phyloP scores from a whole-genome alignment of 2,329 filamentous ascomycete genomes.

The Penicillium capsulatum region DNA sequence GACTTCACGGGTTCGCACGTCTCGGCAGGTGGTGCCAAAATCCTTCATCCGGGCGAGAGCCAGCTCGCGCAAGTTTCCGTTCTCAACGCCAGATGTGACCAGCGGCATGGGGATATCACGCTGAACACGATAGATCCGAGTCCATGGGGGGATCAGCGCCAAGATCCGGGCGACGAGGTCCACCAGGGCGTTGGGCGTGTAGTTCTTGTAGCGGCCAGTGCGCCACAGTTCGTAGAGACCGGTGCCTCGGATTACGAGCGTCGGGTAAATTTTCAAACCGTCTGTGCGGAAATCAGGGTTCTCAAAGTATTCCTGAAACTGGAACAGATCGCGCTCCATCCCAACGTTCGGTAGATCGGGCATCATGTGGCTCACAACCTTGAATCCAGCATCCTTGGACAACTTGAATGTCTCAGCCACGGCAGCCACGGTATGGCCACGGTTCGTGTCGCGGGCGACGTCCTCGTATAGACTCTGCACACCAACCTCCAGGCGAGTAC shows the following conservation, averaged over 20 bases:
- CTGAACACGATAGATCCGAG: slow-evolving; percentile 95
- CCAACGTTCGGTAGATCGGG: slow-evolving; percentile 96
- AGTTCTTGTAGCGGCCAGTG: slow-evolving; percentile 95
- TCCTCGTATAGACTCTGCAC: slow-evolving; percentile 98
- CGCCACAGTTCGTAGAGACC: slow-evolving; percentile 97
- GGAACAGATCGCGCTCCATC: slow-evolving; percentile 94
- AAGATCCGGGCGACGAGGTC: slow-evolving; percentile 95
- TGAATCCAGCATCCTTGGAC: slow-evolving; percentile 97
- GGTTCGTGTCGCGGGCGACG: slow-evolving; percentile 94
- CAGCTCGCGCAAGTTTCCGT: slow-evolving; percentile 90
- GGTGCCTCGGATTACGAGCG: slow-evolving; percentile 91
- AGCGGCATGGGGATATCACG: slow-evolving; percentile 99
- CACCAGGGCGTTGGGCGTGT: slow-evolving; percentile 93
- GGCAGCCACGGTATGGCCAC: slow-evolving; percentile 90
- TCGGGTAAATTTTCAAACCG: slow-evolving; percentile 96
- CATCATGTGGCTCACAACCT: slow-evolving; percentile 99
- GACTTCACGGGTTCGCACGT: slow-evolving; percentile 92
- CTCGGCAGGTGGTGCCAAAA: slow-evolving; percentile 93
- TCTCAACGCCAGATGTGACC: slow-evolving; percentile 97
- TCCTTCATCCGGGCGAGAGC: slow-evolving; percentile 98
- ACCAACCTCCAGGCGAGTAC: slow-evolving; percentile 87
- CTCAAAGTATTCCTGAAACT: slow-evolving; percentile 97
- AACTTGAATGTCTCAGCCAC: slow-evolving; percentile 95
- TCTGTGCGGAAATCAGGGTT: slow-evolving; percentile 95
- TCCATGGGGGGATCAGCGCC: slow-evolving; percentile 93